phyloP scores from a whole-genome alignment of 2,329 filamentous ascomycete genomes.

The Hypocreales sp. region DNA sequence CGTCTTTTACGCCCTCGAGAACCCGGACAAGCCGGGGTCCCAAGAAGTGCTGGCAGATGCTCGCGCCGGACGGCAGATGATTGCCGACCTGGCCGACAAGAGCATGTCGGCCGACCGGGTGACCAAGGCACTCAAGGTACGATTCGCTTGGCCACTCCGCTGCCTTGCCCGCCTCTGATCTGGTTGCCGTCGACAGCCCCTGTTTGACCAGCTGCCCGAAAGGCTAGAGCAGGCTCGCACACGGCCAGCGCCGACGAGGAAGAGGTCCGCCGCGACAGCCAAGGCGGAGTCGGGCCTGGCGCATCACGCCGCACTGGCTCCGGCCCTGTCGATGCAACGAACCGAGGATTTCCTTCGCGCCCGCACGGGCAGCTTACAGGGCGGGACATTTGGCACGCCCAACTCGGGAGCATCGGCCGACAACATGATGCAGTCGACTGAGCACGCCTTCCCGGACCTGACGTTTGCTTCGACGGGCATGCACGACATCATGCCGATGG shows the following conservation, averaged over 20 bases:
- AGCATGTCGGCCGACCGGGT: conserved; percentile 85
- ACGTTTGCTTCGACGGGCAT: conserved; percentile 23
- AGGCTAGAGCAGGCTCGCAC: conserved; percentile 40
- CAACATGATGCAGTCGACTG: conserved; percentile 12
- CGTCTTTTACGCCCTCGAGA: conserved; percentile 67
- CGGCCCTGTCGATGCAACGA: conserved; percentile 16
- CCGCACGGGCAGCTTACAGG: conserved; percentile 10
- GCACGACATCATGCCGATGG: conserved; percentile 28
- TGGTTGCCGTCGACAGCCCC: conserved; percentile 30
- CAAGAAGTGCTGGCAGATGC: conserved; percentile 77
- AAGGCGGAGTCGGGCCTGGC: conserved; percentile 19
- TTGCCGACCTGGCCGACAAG: conserved; percentile 62
- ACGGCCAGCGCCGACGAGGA: conserved; percentile 30
- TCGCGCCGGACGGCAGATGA: conserved; percentile 66
- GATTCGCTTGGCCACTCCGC: background rate
- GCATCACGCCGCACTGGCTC: conserved; percentile 13
- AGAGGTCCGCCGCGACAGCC: conserved; percentile 33
- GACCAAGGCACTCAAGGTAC: conserved; percentile 57
- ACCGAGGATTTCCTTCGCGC: conserved; percentile 18
- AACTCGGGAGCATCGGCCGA: conserved; percentile 18
- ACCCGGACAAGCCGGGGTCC: conserved; percentile 57
- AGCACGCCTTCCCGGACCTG: conserved; percentile 18
- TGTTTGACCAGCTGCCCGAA: conserved; percentile 75
- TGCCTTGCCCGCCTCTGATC: background rate
- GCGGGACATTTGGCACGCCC: conserved; percentile 9